Base-by-base conservation (phyloP, 345 rosid species). In the Odontarrhena argentea region DNA sequence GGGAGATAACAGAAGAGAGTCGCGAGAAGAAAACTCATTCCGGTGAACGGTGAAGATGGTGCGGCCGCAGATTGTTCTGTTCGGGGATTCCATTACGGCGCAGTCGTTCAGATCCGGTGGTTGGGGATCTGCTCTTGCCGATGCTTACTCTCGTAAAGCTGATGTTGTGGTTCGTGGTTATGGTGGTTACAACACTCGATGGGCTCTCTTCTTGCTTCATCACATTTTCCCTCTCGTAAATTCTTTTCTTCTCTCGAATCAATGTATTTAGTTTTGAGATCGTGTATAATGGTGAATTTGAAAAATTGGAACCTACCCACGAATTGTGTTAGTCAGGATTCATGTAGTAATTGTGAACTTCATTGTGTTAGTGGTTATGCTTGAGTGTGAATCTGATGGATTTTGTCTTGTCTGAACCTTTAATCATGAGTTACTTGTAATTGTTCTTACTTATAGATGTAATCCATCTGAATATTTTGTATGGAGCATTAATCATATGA, bases 131-230 rank as follows among this genome's bases (percentile, higher is more conserved):
- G 60, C 92, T 59, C 92, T 93, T 38, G 79, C 85, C 6, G 82
- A 90, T 74, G 65, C 83, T 68, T 93, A 83, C 77, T 86, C 97
- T 49, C 86, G 96, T 82, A 86, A 93, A 85, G 98, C 89, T 13
- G 97, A 93, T 71, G 81, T 88, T 8, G 48, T 85, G n/a, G 80
- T 86, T 43, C 98, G 98, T 77, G 98, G 98, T 18, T 93, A 93
- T 71, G 84, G 87, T 43, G 98, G 97, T 25, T 93, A 93, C 88
- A 93, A 85, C 77, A 87, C 94, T 48, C 74, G 92, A 80, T 89
- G 94, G 98, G 96, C 96, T 60, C 74, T 92, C 74, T 89, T 89
- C 82, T 79, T 92, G 86, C 78, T 92, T 41, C 80, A 78, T 49
- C 87, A 83, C 74, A 65, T 87, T 46, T 89, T 92, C 79, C 90